Evolutionary conservation across 1,284 basidiomycete genomes (phyloP), one percentile per base, ranked within the genome.

Genomic region (Phylloboletellus chloephorus): DNA sequence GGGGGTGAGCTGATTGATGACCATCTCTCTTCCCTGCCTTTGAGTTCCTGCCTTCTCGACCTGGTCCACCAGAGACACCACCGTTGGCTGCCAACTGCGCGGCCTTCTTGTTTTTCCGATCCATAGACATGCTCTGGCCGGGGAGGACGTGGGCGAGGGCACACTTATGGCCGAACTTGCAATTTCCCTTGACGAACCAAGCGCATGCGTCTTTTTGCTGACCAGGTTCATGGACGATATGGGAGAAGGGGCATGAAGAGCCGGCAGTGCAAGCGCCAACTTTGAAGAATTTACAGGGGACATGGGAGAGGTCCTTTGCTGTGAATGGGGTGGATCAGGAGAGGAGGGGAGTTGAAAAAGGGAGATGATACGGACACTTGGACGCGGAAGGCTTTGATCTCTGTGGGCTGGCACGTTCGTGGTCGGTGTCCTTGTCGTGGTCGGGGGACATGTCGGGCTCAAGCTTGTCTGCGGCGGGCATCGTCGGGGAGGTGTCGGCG

Each of bases 201-300:
- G 92, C 85, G 61, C 95, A 98, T 37, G 88, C 76, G 55, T 95
- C 91, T 64, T 96, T 96, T 52, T 82, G 81, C 44, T 82, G 82
- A 7, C 87, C 88, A 8, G 87, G 78, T 51, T 85, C 82, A 40
- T 71, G 61, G 7, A 68, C 48, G 35, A 57, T 52, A 58, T 98
- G 94, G 23, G 92, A 95, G 75, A 98, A 98, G 20, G 91, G 92
- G 65, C 94, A 98, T 17, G 88, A 86, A n/a, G 87, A 73, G 31
- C 94, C 94, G 17, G 94, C 94, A 9, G 93, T 95, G 67, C 94
- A 94, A 19, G 82, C 85, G 24, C 90, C 88, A 47, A 89, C 87
- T 63, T 87, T 91, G 81, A 86, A 97, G 77, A 98, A 98, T 68
- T 96, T 92, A 74, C 95, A 98, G 3, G 94, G 94, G 19, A 98